Evolutionary conservation across 495 filamentous ascomycete species (phyloP), one percentile per base, ranked within the genome.

Genomic region (Zalerion maritima): DNA sequence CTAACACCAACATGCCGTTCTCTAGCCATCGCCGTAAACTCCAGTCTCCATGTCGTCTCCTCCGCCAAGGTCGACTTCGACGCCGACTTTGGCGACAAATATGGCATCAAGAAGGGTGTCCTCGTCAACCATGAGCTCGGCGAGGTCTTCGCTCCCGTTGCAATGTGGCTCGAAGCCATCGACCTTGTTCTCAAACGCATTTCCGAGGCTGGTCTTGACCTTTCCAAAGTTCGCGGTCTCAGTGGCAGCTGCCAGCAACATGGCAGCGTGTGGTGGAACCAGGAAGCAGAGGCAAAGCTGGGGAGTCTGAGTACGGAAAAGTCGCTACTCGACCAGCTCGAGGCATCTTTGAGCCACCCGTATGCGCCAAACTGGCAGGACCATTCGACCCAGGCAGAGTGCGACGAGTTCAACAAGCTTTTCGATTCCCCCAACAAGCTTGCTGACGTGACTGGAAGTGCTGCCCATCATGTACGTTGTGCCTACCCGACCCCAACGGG

Each of bases 321-420:
- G 47, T 42, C 57, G 1, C 56, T 87, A 14, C 67, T 82, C 21
- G 70, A 77, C 24, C 81, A 89, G 53, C 54, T 87, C n/a, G 52
- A 55, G 8, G 55, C 52, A 1, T 83, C 78, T 0, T 92, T 97
- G 47, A 79, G 83, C 5, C 80, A 91, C 50, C 75, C 78, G 5
- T 85, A 70, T 55, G 84, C 78, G 33, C 89, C 89, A 5, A 97
- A 96, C 54, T 97, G 89, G 89, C 89, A 96, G 53, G 89, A 97
- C 51, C 72, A 81, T 25, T 92, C 83, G 51, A 96, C 89, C 0
- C 84, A 94, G 58, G 58, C 61, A 28, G 79, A 97, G 50, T 94
- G 87, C 52, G 84, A 94, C 43, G 60, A 64, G 40, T 94, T 94
- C 46, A 85, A 96, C 49, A 62, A 56, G 8, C 55, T 57, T 21